These are phyloP conservation scores for Penicillium pulvis DNA, from an alignment of 495 filamentous ascomycete species.

Conservation along the genomic window DNA sequence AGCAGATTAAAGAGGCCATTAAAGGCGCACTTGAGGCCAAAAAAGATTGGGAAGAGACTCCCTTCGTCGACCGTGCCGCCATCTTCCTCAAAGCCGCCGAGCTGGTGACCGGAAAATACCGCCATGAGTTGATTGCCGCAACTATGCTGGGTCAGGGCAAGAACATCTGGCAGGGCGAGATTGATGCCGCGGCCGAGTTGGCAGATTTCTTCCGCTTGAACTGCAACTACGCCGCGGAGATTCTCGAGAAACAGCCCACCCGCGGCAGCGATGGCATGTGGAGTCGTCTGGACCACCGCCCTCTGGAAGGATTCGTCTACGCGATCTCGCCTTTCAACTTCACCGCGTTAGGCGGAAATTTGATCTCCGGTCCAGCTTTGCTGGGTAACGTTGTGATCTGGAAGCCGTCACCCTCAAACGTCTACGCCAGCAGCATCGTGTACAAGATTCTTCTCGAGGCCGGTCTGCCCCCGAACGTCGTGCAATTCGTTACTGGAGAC, in stretches of 20 bases:
- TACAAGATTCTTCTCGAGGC: conserved; percentile 88
- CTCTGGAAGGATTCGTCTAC: conserved; percentile 86
- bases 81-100: conserved; percentile 95
- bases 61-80: conserved; percentile 86
- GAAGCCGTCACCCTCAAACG: conserved; percentile 81
- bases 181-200: conserved; percentile 89
- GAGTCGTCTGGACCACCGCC: conserved; percentile 79
- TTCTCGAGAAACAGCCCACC: conserved; percentile 75
- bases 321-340: conserved; percentile 89
- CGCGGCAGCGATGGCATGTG: conserved; percentile 60
- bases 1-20: conserved; percentile 73
- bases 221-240: conserved; percentile 73
- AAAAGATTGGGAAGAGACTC: conserved; percentile 75
- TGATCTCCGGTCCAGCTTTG: conserved; percentile 71
- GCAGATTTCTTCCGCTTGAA: conserved; percentile 88
- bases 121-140: conserved; percentile 89
- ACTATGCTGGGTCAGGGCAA: conserved; percentile 97
- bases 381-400: conserved; percentile 87
- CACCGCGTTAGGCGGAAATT: conserved; percentile 80
- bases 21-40: conserved; percentile 80
- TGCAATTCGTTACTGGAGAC: conserved; percentile 82
- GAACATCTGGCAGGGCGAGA: conserved; percentile 97
- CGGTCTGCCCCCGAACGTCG: conserved; percentile 75
- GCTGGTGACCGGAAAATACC: conserved; percentile 83
- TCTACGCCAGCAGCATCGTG: conserved; percentile 72